phyloP scores from a whole-genome alignment of 2,329 filamentous ascomycete genomes.

The Fusarium stilboides region DNA sequence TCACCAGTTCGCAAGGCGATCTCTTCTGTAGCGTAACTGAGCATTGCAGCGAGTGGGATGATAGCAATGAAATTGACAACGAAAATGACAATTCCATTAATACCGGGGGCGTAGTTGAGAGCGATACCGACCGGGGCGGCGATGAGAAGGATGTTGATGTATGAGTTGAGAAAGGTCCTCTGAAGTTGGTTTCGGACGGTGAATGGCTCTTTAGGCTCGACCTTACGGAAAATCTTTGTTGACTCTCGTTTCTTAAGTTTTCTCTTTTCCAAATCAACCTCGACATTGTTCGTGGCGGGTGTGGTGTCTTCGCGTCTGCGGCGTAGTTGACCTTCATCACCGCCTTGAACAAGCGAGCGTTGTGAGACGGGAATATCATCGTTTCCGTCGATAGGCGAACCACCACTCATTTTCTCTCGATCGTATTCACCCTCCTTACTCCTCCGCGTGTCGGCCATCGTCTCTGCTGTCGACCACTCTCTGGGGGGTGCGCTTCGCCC shows the following conservation, averaged over 20 bases:
- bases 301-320: slow-evolving; percentile 49
- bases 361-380: slow-evolving; percentile 42
- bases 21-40: slow-evolving; percentile 92
- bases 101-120: slow-evolving; percentile 72
- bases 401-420: slow-evolving; percentile 30
- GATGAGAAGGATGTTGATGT: slow-evolving; percentile 87
- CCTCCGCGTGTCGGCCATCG: slow-evolving; percentile 39
- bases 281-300: slow-evolving; percentile 18
- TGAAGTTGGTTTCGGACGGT: slow-evolving; percentile 77
- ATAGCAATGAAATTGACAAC: slow-evolving; percentile 95
- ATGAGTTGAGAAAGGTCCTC: slow-evolving; percentile 84
- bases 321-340: slow-evolving; percentile 47
- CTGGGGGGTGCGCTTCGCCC: slow-evolving; percentile 42
- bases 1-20: slow-evolving; percentile 87
- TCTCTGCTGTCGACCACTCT: slow-evolving; percentile 49
- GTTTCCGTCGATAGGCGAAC: slow-evolving; percentile 38
- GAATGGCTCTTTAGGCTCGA: slow-evolving; percentile 69
- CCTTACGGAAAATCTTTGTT: slow-evolving; percentile 60
- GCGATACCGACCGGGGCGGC: slow-evolving; percentile 86
- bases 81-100: slow-evolving; percentile 78
- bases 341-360: slow-evolving; percentile 37
- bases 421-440: slow-evolving; percentile 33
- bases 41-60: slow-evolving; percentile 87
- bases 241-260: slow-evolving; percentile 60
- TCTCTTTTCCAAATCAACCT: slow-evolving; percentile 44